Evolutionary conservation across 2,329 filamentous ascomycete species (phyloP).

Genomic region (Cercospora citrullina): DNA sequence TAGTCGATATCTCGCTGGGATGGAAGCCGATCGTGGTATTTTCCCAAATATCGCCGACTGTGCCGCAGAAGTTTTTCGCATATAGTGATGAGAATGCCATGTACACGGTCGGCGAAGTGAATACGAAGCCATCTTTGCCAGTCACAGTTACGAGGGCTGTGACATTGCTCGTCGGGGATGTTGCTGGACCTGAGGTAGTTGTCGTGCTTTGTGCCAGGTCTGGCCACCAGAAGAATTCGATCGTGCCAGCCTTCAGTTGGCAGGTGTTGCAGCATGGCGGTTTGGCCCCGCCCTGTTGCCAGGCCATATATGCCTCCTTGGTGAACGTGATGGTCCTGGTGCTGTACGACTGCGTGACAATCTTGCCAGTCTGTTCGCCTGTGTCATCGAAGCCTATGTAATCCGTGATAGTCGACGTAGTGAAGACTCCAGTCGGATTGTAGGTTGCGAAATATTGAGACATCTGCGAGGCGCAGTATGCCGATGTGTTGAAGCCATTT

Average conservation of each 20-base stretch:
- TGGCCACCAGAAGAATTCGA: constrained; percentile 21
- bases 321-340: constrained; percentile 16
- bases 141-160: background rate
- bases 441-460: constrained; percentile 8
- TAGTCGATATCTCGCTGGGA: constrained; percentile 16
- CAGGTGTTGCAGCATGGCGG: constrained; percentile 17
- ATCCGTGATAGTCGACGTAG: constrained; percentile 14
- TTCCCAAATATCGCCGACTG: constrained; percentile 13
- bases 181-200: background rate
- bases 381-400: constrained; percentile 17
- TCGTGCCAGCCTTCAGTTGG: constrained; percentile 16
- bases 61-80: constrained; percentile 17
- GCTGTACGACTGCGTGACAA: constrained; percentile 16
- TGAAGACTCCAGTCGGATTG: constrained; percentile 4
- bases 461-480: constrained; percentile 12
- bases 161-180: background rate
- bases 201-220: constrained; percentile 12
- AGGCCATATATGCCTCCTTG: constrained; percentile 12
- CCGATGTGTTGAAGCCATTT: constrained; percentile 12
- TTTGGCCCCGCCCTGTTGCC: constrained; percentile 14
- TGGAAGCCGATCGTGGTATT: constrained; percentile 20
- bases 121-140: constrained; percentile 12
- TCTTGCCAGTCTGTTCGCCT: constrained; percentile 10
- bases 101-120: constrained; percentile 19
- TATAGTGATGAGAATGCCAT: constrained; percentile 18